phyloP scores from a whole-genome alignment of 2,329 filamentous ascomycete species.

The Hymenoscyphus salicellus region DNA sequence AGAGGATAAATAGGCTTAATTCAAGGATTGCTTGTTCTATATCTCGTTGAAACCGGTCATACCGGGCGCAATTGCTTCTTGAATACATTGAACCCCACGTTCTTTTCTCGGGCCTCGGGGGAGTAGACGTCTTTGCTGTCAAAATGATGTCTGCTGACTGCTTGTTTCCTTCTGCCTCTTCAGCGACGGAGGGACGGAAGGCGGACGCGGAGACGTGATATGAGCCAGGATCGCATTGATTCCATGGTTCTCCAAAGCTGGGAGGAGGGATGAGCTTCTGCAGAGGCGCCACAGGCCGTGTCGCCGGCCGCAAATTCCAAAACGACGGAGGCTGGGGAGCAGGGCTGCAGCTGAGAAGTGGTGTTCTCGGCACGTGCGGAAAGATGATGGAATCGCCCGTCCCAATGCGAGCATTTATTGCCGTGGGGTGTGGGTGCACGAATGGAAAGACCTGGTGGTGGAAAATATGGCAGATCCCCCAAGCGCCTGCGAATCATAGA shows the following conservation, averaged over 20 bases:
- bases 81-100: neutral
- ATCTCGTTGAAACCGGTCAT: neutral
- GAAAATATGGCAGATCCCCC: neutral
- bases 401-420: constrained; percentile 3
- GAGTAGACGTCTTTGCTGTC: neutral
- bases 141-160: neutral
- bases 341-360: constrained; percentile 3
- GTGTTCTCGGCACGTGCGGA: constrained; percentile 1
- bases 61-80: neutral
- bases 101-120: neutral
- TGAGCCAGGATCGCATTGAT: neutral
- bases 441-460: neutral
- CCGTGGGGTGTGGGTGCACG: neutral
- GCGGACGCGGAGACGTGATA: neutral
- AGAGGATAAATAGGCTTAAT: constrained; percentile 6
- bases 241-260: neutral
- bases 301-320: constrained; percentile 1
- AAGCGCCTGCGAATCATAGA: constrained; percentile 12
- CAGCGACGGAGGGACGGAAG: neutral
- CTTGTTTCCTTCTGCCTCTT: neutral
- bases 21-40: neutral
- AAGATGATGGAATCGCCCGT: neutral
- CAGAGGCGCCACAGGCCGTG: too few species aligned
- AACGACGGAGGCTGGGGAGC: neutral
- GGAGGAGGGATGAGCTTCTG: too few species aligned